Percentiles rank a stretch among this genome's conserved stretches.
phyloP scores from a whole-genome alignment of 2,329 filamentous ascomycete genomes.

The Neonectria faginata region DNA sequence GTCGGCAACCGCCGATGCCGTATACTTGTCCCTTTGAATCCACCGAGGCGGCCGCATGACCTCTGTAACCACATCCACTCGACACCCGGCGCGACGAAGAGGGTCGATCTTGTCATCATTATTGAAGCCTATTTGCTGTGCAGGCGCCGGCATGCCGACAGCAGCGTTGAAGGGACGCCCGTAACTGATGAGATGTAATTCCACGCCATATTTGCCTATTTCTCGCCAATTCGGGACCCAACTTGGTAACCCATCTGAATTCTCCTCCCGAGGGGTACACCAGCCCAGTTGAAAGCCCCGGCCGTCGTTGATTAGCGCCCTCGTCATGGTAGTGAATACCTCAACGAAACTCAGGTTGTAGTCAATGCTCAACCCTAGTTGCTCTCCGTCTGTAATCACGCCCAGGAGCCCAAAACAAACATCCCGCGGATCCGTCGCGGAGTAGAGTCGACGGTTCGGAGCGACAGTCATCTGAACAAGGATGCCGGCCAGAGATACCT shows the following conservation, averaged over 20 bases:
- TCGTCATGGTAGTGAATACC: background rate
- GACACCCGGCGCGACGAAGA: background rate
- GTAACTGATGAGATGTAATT: background rate
- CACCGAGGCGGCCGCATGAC: background rate
- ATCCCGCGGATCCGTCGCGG: background rate
- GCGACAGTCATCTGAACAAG: background rate
- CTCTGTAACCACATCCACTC: background rate
- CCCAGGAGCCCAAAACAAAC: background rate
- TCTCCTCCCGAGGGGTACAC: background rate
- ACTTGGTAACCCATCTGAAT: background rate
- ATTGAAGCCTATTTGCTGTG: background rate
- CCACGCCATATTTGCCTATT: background rate
- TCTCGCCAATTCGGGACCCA: slow-evolving; percentile 9
- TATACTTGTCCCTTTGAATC: background rate
- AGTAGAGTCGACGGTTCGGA: background rate
- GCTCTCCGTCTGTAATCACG: background rate
- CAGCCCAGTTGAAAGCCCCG: background rate
- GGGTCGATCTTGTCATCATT: background rate
- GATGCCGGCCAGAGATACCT: background rate
- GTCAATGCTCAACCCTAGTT: background rate
- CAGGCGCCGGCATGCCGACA: background rate
- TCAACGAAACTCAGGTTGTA: background rate
- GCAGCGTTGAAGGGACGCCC: background rate
- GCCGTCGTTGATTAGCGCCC: background rate
- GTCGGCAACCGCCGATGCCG: background rate